Conservation (phyloP, 192 early-diverging fungal genomes). For the Backusella morwellensis region DNA sequence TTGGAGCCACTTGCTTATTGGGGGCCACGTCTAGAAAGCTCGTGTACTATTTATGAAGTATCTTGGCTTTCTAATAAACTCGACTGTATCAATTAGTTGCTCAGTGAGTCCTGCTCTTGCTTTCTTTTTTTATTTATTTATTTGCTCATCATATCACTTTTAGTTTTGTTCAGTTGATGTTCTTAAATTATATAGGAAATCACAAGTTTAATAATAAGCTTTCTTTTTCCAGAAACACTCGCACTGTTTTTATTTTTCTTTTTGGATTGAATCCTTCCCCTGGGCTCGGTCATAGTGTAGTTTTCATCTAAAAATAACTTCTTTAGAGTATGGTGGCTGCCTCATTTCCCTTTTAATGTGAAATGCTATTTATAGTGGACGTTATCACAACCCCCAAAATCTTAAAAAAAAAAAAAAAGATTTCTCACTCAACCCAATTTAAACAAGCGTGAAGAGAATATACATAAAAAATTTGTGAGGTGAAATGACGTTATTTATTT, state of each 20-base stretch:
- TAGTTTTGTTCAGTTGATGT: not conserved
- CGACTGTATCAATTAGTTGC: not conserved
- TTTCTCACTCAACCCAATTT: not conserved
- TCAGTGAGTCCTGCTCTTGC: not conserved
- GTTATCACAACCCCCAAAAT: not conserved
- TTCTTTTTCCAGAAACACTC: not conserved
- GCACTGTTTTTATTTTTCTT: not conserved
- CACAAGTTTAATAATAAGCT: not conserved
- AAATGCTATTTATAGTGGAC: not conserved
- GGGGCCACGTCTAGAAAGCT: not conserved
- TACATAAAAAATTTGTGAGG: not conserved
- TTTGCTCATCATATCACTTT: not conserved
- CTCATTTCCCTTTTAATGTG: not conserved
- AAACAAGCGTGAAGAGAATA: not conserved
- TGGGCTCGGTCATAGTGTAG: not conserved
- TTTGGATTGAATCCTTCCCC: not conserved
- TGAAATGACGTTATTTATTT: constrained; percentile 7
- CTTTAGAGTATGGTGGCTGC: not conserved
- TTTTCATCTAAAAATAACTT: not conserved
- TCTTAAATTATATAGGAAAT: not conserved
- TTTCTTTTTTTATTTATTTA: not conserved
- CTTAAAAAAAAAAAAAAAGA: not conserved
- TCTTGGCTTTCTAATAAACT: too few species aligned
- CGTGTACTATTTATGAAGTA: not conserved
- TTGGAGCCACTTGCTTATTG: not conserved